Evolutionary conservation across 768 basidiomycete species (phyloP).

Genomic region (Melanogaster broomeanus): DNA sequence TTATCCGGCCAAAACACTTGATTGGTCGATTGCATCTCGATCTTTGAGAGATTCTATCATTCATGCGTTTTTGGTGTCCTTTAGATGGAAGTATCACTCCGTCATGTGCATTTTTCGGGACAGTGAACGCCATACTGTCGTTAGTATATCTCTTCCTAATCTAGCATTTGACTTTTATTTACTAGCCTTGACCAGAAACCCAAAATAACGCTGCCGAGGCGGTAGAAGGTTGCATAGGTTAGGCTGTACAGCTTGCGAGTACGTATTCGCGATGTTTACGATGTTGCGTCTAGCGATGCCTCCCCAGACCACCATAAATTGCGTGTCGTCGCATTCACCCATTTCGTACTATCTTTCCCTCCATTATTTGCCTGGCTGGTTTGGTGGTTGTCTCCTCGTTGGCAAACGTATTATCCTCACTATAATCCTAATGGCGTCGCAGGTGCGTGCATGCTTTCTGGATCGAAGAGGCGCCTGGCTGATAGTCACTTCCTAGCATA

Average conservation of each 20-base stretch:
- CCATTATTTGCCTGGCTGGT: constrained; percentile 5
- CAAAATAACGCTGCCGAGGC: constrained; percentile 33
- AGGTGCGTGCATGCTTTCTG: constrained; percentile 12
- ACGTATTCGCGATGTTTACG: constrained; percentile 33
- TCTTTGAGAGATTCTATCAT: no score
- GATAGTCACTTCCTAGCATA: constrained; percentile 5
- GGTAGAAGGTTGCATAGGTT: constrained; percentile 19
- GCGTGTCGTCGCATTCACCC: constrained; percentile 12
- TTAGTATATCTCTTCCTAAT: constrained; percentile 21
- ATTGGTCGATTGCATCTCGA: no score
- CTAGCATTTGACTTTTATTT: constrained; percentile 25
- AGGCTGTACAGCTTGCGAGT: constrained; percentile 37
- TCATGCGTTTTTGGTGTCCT: no score
- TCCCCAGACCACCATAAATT: constrained; percentile 31
- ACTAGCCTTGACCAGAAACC: constrained; percentile 27
- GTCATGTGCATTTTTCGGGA: no score
- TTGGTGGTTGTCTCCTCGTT: background rate
- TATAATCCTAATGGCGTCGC: constrained; percentile 23
- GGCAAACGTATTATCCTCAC: constrained; percentile 1
- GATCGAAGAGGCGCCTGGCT: background rate
- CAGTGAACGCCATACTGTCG: constrained; percentile 1
- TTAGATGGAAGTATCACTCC: no score
- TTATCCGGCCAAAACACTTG: no score
- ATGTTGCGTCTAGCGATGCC: constrained; percentile 28
- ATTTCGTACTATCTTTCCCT: constrained; percentile 8